Percentiles rank a stretch among this genome's conserved stretches.
Conservation (phyloP, 495 filamentous ascomycete genomes). For the Platismatia glauca region DNA sequence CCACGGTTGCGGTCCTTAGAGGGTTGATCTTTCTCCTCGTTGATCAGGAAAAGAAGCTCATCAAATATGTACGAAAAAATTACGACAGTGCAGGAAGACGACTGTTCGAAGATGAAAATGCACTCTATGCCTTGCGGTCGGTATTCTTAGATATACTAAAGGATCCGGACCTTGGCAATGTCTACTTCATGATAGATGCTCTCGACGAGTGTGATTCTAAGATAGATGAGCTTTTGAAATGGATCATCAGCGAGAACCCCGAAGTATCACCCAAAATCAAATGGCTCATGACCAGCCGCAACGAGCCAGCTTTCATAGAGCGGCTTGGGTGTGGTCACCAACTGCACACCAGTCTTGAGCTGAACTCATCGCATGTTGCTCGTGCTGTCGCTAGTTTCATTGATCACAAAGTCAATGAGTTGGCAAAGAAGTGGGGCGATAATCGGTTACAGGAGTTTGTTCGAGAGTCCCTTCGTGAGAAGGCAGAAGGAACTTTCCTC, state of each 20-base stretch:
- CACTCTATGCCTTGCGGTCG: neutral
- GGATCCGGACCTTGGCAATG: neutral
- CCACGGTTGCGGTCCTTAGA: slow-evolving; percentile 7
- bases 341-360: neutral
- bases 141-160: neutral
- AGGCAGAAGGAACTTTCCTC: neutral
- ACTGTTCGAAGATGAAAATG: neutral
- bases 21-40: slow-evolving; percentile 12
- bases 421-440: neutral
- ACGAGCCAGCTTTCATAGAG: neutral
- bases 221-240: slow-evolving; percentile 6
- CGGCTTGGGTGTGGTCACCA: neutral
- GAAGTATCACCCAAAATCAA: slow-evolving; percentile 1
- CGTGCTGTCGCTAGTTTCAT: neutral
- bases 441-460: neutral
- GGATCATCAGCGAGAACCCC: neutral
- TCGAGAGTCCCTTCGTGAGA: neutral
- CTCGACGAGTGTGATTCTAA: slow-evolving; percentile 19
- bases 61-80: slow-evolving; percentile 1
- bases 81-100: slow-evolving; percentile 5
- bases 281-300: slow-evolving; percentile 12
- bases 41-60: slow-evolving; percentile 9
- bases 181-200: slow-evolving; percentile 17
- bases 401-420: neutral
- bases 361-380: neutral